Evolutionary conservation across 2,329 filamentous ascomycete genomes (phyloP), one percentile per base, ranked within the genome.

Genomic region (Fonsecaea pugnacius): DNA sequence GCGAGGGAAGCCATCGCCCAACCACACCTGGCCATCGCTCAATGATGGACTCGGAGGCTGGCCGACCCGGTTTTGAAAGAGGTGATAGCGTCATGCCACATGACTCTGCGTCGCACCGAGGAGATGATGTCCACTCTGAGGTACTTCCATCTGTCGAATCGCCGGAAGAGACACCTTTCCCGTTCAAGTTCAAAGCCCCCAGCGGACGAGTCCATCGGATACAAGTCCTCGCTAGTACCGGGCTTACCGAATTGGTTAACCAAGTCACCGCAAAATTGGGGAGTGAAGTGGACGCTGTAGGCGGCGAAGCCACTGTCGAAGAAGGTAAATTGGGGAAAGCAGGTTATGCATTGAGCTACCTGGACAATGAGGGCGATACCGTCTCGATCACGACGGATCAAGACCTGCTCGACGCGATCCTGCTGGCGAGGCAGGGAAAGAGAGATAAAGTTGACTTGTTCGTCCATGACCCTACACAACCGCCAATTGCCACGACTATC

Each of bases 161-260:
- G 53, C 69, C 69, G 8, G 85, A 91, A 72, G 91, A 96, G 70
- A 78, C 30, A 16, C 57, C 57, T 5, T 99, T 98, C 79, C 87
- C 94, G 2, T 99, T 99, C 87, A 99, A 99, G 78, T 99, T 99
- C 85, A 98, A 98, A 82, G 92, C 95, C 1, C 95, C 95, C 1
- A 93, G 91, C 71, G 95, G 94, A 52, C 91, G 95, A 58, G 93
- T 98, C 18, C 95, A 99, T 78, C 88, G 95, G 60, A 81, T 99
- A 57, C 95, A 98, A 73, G 89, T 97, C 32, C 83, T 88, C 60
- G 89, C 92, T 10, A 87, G 90, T 24, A 87, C 91, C 61, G 95
- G 95, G 48, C 87, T 99, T 67, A 86, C 85, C 21, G 87, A 91
- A 48, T 88, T 99, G 64, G 87, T 98, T 32, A 77, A 83, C 30